These are phyloP conservation scores for Ogataea neopini DNA, from an alignment of 805 yeast species.

Conservation along the genomic window DNA sequence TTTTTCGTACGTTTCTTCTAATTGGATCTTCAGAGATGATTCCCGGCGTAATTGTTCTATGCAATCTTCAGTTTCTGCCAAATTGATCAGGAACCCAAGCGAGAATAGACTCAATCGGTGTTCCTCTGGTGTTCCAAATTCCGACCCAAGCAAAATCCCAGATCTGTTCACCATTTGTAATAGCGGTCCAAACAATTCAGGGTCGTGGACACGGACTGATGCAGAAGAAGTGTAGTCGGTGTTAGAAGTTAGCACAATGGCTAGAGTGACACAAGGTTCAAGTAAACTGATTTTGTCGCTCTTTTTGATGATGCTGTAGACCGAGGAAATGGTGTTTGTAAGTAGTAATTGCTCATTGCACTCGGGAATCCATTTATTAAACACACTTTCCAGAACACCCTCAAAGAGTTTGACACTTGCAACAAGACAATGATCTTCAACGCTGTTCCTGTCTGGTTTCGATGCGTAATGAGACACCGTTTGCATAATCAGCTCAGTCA, in stretches of 20 bases:
- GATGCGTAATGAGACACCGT: neutral
- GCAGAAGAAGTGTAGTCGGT: neutral
- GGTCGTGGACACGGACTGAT: conserved; percentile 4
- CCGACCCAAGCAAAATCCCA: conserved; percentile 7
- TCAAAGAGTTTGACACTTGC: neutral
- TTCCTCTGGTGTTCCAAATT: conserved; percentile 6
- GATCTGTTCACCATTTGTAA: conserved; percentile 15
- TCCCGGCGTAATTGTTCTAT: conserved; percentile 1
- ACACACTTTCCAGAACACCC: neutral
- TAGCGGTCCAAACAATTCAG: conserved; percentile 12
- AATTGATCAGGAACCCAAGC: conserved; percentile 22
- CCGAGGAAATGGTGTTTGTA: neutral
- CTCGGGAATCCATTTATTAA: neutral
- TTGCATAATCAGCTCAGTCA: neutral
- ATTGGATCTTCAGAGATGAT: neutral
- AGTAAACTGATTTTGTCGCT: conserved; percentile 6
- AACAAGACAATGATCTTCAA: neutral
- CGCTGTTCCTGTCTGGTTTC: neutral
- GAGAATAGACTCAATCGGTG: conserved; percentile 20
- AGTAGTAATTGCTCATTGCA: neutral
- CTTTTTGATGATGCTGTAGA: neutral
- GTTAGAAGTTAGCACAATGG: conserved; percentile 17
- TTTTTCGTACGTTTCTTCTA: conserved; percentile 6
- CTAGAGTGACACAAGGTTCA: conserved; percentile 10
- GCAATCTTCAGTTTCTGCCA: conserved; percentile 7